A percentile compares a stretch with the other conserved stretches of the same genome.
Conservation (phyloP, 129 eudicot species). For the Tagetes erecta region DNA sequence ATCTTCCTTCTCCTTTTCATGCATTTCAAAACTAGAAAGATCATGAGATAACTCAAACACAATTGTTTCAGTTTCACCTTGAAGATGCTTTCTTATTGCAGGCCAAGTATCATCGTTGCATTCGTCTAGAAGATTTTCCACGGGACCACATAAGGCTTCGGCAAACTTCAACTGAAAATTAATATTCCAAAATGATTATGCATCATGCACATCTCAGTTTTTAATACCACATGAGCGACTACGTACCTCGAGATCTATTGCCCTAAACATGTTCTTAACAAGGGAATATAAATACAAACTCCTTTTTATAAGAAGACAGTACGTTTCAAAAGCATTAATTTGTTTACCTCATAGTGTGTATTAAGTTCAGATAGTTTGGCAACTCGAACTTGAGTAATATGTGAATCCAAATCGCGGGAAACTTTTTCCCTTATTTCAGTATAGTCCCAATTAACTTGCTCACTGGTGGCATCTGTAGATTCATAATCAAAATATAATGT, state of each 20-base stretch:
- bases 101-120: constrained; percentile 95
- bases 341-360: constrained; percentile 60
- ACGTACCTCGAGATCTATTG: too few relatives aligned
- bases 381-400: constrained; percentile 55
- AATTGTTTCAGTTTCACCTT: constrained; percentile 67
- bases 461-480: constrained; percentile 59
- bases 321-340: too few relatives aligned
- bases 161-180: constrained; percentile 58
- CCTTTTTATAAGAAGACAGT: too few relatives aligned
- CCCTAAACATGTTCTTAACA: too few relatives aligned
- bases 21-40: constrained; percentile 83
- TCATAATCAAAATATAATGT: neutral
- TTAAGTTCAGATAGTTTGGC: constrained; percentile 67
- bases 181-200: neutral
- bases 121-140: constrained; percentile 90
- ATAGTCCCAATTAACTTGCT: constrained; percentile 77
- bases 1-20: constrained; percentile 56
- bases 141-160: constrained; percentile 79
- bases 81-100: constrained; percentile 84
- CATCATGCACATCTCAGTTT: too few relatives aligned
- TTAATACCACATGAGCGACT: too few relatives aligned
- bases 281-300: too few relatives aligned
- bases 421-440: constrained; percentile 65
- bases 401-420: constrained; percentile 68
- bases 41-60: constrained; percentile 64